A percentile compares a stretch with the other conserved stretches of the same genome.
These are phyloP conservation scores for Alternaria infectoria DNA, from an alignment of 2,329 filamentous ascomycete genomes.

Conservation along the genomic window DNA sequence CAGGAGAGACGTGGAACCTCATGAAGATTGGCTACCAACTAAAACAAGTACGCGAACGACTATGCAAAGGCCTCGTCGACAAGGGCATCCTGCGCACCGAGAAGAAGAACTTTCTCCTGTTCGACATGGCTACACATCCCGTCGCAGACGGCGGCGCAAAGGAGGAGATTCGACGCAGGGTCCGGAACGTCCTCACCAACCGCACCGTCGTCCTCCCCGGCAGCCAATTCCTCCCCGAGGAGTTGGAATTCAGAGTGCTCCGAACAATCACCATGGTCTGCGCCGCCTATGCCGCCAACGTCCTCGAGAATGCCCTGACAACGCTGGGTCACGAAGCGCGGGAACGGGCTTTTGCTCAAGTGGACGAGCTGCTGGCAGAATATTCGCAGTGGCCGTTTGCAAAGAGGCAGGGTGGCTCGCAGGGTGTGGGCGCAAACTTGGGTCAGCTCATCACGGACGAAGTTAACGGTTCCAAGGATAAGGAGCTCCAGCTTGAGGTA, in stretches of 20 bases:
- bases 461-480: slow-evolving; percentile 84
- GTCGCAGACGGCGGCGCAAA: slow-evolving; percentile 96
- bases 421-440: slow-evolving; percentile 90
- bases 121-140: slow-evolving; percentile 99
- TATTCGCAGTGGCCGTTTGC: slow-evolving; percentile 98
- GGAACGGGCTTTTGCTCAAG: slow-evolving; percentile 94
- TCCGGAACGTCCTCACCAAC: slow-evolving; percentile 90
- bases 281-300: slow-evolving; percentile 96
- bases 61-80: slow-evolving; percentile 96
- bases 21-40: slow-evolving; percentile 99
- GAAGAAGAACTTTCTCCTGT: slow-evolving; percentile 98
- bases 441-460: slow-evolving; percentile 88
- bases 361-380: slow-evolving; percentile 92
- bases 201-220: slow-evolving; percentile 88
- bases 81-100: slow-evolving; percentile 98
- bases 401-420: slow-evolving; percentile 73
- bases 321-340: slow-evolving; percentile 92
- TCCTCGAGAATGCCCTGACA: slow-evolving; percentile 95
- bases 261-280: slow-evolving; percentile 96
- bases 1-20: slow-evolving; percentile 98
- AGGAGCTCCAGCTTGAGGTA: slow-evolving; percentile 95
- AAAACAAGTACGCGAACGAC: slow-evolving; percentile 96
- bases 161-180: slow-evolving; percentile 92
- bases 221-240: slow-evolving; percentile 90
- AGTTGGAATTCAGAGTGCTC: slow-evolving; percentile 90